Base-by-base conservation (phyloP, 208 protist species). In the Leishmania turanica region DNA sequence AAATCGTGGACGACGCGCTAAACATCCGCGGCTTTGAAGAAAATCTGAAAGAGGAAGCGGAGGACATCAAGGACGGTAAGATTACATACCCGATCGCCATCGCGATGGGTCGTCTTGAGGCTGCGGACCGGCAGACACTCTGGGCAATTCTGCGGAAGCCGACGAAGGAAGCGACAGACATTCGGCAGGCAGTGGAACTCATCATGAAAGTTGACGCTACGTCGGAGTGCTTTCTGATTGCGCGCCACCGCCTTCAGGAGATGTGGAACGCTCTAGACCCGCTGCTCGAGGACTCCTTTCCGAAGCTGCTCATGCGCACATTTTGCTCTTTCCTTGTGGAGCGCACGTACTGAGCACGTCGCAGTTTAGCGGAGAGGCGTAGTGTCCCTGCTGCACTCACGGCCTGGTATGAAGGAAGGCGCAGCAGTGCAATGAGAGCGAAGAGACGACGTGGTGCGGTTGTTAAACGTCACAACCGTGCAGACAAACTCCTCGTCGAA, bases 1-100 rank as follows among this genome's bases (percentile, higher is more conserved):
- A 96, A 78, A 91, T 96, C 62, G 80, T 94, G 58, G 87, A 94
- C 78, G 92, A 96, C 78, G 90, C 84, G 24, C 68, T 90, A 13
- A 89, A 91, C 73, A 54, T 92, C 31, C 75, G 77, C 47, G 84
- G 82, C 70, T 91, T 91, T 80, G 85, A 86, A 27, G 83, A 80
- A 7, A 62, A 87, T 37, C 37, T 87, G 40, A 91, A 91, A 53
- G 86, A 89, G 45, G 58, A 80, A 3, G 86, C 72, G 2, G 90
- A 93, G 68, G 90, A 94, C 76, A 87, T 94, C 56, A 69, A 73
- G 8, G 81, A 86, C 27, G 86, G 89, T 1, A 94, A 96, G 78
- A 84, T 96, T 15, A 94, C 90, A 17, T 93, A 92, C 71, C 92
- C 92, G 3, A 84, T 93, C 5, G 87, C 84, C 13, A 85, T 90